phyloP scores from a whole-genome alignment of 2,329 filamentous ascomycete genomes.

The Thelonectria discophora region DNA sequence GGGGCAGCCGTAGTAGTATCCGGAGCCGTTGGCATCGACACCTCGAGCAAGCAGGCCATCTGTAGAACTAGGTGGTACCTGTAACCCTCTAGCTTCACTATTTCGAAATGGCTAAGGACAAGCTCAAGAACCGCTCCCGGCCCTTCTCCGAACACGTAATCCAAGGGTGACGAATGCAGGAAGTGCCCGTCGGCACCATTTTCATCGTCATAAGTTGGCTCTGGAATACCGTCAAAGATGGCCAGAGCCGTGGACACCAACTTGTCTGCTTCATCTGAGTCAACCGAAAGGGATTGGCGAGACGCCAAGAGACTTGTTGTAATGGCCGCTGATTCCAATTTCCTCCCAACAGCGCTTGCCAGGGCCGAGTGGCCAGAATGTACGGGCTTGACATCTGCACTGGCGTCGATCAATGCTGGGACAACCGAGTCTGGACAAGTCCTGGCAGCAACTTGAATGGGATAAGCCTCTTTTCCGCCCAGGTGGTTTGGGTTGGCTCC shows the following conservation, averaged over 20 bases:
- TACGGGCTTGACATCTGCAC: conserved; percentile 9
- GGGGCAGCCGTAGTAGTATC: conserved; percentile 25
- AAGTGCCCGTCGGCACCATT: background rate
- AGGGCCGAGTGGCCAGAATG: no score
- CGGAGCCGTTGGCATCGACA: conserved; percentile 8
- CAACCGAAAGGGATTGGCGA: background rate
- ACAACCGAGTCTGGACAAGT: background rate
- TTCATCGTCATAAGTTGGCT: background rate
- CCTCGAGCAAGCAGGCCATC: conserved; percentile 18
- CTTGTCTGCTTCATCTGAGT: no score
- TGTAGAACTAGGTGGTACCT: conserved; percentile 17
- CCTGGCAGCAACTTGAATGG: background rate
- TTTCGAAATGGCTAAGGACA: background rate
- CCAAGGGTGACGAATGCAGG: background rate
- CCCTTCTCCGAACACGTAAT: conserved; percentile 18
- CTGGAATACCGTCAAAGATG: background rate
- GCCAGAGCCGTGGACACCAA: no score
- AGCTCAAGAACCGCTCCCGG: conserved; percentile 5
- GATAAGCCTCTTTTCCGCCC: conserved; percentile 1
- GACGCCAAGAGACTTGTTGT: conserved; percentile 1
- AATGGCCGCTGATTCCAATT: background rate
- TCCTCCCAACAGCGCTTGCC: background rate
- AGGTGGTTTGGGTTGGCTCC: conserved; percentile 13
- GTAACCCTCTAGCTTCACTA: background rate
- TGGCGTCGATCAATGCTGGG: conserved; percentile 16